Conservation (phyloP, 306 rosid genomes). For the Spatholobus suberectus region DNA sequence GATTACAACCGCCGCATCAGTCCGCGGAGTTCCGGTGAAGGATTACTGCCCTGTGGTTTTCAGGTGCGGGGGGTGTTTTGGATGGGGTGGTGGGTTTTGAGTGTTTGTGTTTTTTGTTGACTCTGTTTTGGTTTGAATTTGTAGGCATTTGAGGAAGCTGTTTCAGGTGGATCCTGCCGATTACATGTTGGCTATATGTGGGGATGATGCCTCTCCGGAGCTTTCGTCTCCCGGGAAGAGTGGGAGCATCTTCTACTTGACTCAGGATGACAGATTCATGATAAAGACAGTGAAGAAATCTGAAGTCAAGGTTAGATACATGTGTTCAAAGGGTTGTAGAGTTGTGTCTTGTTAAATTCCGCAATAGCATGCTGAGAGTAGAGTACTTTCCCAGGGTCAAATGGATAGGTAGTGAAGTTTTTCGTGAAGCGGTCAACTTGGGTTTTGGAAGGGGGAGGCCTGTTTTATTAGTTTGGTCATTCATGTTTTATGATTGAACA, state of each 20-base stretch:
- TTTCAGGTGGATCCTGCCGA: slow-evolving; percentile 64
- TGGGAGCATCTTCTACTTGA: slow-evolving; percentile 89
- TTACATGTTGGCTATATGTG: slow-evolving; percentile 62
- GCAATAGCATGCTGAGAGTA: too few species aligned
- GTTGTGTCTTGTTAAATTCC: slow-evolving; percentile 24
- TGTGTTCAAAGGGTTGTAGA: slow-evolving; percentile 30
- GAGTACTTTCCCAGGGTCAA: too few species aligned
- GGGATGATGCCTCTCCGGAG: slow-evolving; percentile 55
- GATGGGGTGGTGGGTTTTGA: not conserved
- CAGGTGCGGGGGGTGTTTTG: slow-evolving; percentile 41
- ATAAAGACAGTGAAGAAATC: slow-evolving; percentile 97
- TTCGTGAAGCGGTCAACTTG: not conserved
- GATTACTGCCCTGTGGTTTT: slow-evolving; percentile 61
- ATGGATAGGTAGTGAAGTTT: not conserved
- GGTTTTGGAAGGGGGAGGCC: not conserved
- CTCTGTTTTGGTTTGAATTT: slow-evolving; percentile 33
- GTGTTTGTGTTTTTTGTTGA: slow-evolving; percentile 11
- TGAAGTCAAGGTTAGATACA: slow-evolving; percentile 88
- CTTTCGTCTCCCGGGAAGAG: slow-evolving; percentile 96
- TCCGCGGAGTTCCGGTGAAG: slow-evolving; percentile 55
- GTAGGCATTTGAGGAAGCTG: slow-evolving; percentile 76
- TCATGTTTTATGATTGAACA: not conserved
- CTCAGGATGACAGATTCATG: slow-evolving; percentile 97
- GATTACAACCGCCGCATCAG: slow-evolving; percentile 58
- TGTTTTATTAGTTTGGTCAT: not conserved